Conservation (phyloP, 2,329 filamentous ascomycete species). For the Ascochyta viciae-villosae region DNA sequence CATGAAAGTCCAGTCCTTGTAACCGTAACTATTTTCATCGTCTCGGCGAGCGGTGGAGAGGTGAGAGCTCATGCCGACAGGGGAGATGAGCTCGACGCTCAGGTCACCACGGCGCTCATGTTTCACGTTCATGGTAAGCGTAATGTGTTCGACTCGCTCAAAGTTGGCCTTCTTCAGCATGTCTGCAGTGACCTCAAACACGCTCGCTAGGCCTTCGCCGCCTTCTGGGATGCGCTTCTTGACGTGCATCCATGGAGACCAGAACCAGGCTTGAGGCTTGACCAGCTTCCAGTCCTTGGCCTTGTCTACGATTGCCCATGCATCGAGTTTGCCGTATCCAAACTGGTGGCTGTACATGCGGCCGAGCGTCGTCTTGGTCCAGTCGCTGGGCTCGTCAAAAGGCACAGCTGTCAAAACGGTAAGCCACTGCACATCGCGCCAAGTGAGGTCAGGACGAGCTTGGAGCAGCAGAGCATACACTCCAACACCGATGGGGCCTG, state of each 20-base stretch:
- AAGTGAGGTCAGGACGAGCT: constrained; percentile 83
- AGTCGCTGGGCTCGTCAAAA: constrained; percentile 78
- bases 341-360: constrained; percentile 93
- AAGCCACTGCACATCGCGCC: constrained; percentile 95
- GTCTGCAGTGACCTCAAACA: constrained; percentile 81
- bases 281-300: constrained; percentile 87
- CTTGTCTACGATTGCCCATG: constrained; percentile 80
- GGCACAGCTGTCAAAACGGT: constrained; percentile 84
- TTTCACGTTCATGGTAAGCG: constrained; percentile 94
- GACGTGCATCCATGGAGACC: constrained; percentile 92
- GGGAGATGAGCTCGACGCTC: constrained; percentile 89
- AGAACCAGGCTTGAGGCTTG: constrained; percentile 95
- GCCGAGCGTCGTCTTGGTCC: constrained; percentile 81
- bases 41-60: constrained; percentile 76
- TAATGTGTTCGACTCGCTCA: constrained; percentile 89
- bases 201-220: constrained; percentile 75
- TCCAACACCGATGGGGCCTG: constrained; percentile 89
- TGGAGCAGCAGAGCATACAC: constrained; percentile 89
- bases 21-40: constrained; percentile 73
- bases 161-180: constrained; percentile 85
- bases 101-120: constrained; percentile 89
- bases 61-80: constrained; percentile 80
- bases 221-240: constrained; percentile 87
- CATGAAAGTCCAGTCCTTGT: constrained; percentile 99
- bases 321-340: constrained; percentile 95